Conservation (phyloP, 257 asterid genomes). For the Paraleonurus japonicus region DNA sequence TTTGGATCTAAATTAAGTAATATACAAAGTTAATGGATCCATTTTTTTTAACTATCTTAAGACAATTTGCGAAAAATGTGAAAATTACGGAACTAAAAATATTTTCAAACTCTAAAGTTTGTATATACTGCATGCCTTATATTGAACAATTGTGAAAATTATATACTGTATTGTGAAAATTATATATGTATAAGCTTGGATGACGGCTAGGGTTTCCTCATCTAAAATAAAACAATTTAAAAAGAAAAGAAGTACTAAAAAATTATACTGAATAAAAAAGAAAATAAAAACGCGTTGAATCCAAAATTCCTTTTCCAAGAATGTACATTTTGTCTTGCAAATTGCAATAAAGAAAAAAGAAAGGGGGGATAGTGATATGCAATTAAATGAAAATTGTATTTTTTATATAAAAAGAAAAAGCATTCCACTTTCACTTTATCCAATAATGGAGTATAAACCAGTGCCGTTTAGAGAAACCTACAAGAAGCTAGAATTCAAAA, state of each 20-base stretch:
- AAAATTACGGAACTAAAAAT: no score
- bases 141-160: no score
- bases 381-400: not conserved
- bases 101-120: no score
- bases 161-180: no score
- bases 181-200: no score
- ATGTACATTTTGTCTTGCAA: conserved; percentile 14
- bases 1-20: no score
- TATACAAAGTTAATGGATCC: no score
- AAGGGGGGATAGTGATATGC: conserved; percentile 9
- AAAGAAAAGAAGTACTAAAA: not conserved
- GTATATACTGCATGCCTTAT: no score
- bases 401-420: conserved; percentile 1
- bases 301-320: not conserved
- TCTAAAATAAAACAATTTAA: not conserved
- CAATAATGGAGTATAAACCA: conserved; percentile 14
- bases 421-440: conserved; percentile 21
- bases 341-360: conserved; percentile 15
- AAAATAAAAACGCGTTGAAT: not conserved
- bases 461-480: not conserved
- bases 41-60: no score
- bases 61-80: no score
- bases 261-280: not conserved
- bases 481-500: not conserved
- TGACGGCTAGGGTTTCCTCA: not conserved